phyloP scores from a whole-genome alignment of 2,329 filamentous ascomycete genomes.

The Apiospora kogelbergensis region DNA sequence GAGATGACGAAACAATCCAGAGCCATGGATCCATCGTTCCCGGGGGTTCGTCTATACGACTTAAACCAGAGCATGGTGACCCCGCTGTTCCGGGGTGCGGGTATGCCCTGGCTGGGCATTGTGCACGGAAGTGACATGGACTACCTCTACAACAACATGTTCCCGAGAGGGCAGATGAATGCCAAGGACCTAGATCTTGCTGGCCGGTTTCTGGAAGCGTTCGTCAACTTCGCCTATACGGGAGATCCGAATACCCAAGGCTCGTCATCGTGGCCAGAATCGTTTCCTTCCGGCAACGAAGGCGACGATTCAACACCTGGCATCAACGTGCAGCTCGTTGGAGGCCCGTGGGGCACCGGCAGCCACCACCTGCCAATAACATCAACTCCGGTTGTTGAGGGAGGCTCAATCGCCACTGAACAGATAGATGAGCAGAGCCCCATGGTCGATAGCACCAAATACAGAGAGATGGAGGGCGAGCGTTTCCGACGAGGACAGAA shows the following conservation, averaged over 20 bases:
- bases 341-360: neutral
- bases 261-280: neutral
- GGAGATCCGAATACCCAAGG: neutral
- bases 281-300: neutral
- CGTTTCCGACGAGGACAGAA: constrained; percentile 12
- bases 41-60: constrained; percentile 8
- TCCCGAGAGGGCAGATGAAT: neutral
- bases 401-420: neutral
- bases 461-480: constrained; percentile 17
- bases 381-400: too few species aligned
- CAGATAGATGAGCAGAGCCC: constrained; percentile 15
- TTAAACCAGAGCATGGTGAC: constrained; percentile 14
- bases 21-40: neutral
- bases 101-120: constrained; percentile 9
- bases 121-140: constrained; percentile 10
- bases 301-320: neutral
- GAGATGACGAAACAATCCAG: constrained; percentile 16
- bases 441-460: constrained; percentile 14
- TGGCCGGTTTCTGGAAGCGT: neutral
- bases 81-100: neutral
- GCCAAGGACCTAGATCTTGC: neutral
- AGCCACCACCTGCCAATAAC: neutral
- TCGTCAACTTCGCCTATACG: constrained; percentile 5
- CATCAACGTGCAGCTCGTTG: neutral
- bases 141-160: constrained; percentile 12